Evolutionary conservation across 225 moss, liverwort and hornwort species (phyloP), one percentile per base, ranked within the genome.

Genomic region (Sphagnum tenellum): DNA sequence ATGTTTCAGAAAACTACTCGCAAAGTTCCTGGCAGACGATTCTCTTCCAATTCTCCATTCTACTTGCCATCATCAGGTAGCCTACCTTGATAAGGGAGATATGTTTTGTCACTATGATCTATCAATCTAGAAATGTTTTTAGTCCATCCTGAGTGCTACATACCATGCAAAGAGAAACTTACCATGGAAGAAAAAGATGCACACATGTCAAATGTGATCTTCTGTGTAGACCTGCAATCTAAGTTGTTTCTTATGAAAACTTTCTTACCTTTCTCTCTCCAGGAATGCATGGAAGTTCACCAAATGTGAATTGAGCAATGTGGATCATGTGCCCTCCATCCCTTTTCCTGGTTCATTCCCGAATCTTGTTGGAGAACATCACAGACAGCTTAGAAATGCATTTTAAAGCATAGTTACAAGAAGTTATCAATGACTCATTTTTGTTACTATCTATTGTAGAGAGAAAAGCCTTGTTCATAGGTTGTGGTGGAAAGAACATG

Each of bases 201-300:
- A 70, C 74, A 91, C 91, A 76, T 67, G 57, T 89, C 82, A 54
- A 29, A 91, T 71, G 60, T 86, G 71, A 67, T 77, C 77, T 70
- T 80, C 82, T 14, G 77, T 84, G 75, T 80, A 91, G 46, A 75
- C 73, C 61, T 91, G 89, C 58, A 86, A 75, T 49, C 89, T 88
- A 44, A 60, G 69, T 52, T 88, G 75, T 73, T 82, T 84, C 63
- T 69, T 81, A 12, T 82, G 73, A 60, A 91, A 72, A 29, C 72
- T 73, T 49, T 89, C 91, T n/a, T 76, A 55, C 74, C 80, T 75
- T 64, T 86, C 86, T 70, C 84, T 86, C 64, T 79, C 75, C 59
- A 91, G 63, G 67, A 82, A 86, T 54, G 81, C 68, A 71, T 82
- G 86, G 62, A 91, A 91, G 55, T 78, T 81, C 2, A 71, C 70